Base-by-base conservation (phyloP, 345 rosid genomes). In the Laguncularia racemosa region DNA sequence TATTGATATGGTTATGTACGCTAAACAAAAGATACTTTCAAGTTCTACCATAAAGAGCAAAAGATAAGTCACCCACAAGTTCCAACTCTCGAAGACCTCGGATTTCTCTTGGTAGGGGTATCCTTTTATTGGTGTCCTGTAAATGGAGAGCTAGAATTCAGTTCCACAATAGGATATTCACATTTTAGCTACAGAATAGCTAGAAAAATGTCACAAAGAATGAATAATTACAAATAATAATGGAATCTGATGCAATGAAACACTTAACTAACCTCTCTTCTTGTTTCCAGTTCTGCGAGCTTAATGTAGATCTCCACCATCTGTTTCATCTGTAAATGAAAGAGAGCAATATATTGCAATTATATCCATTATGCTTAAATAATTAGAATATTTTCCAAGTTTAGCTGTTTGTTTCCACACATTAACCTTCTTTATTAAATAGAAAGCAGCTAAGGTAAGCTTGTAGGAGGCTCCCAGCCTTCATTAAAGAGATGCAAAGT, bases 221-320 rank as follows among this genome's bases (percentile, higher is more conserved):
- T 33, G 40, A 33, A 33, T 6, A 33, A 33, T 1, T 33, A 33
- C 40, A 33, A 5, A 33, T 33, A 33, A 9, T 33, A 33, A 9
- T 5, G 40, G 40, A 33, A 33, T 33, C 11, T 33, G 40, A 33
- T 9, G 11, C 40, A 33, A 5, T 28, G 14, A 50, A 69, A 20
- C 44, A 38, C 17, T 60, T 19, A 46, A 64, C 80, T 23, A 61
- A 92, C 98, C 98, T 92, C 96, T 84, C 85, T 92, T 75, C 79
- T 83, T 53, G 93, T 89, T 73, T 92, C 98, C 56, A 89, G 84
- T 69, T 92, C 96, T 48, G 98, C 98, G 67, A 92, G 93, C 74
- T 84, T 92, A 71, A 92, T 92, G 64, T 92, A 92, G 57, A 89
- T 74, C 63, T 92, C 98, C 66, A 89, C 98, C 91, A 92, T 81